Conservation (phyloP, 805 yeast species). For the Sporopachydermia lactativora region DNA sequence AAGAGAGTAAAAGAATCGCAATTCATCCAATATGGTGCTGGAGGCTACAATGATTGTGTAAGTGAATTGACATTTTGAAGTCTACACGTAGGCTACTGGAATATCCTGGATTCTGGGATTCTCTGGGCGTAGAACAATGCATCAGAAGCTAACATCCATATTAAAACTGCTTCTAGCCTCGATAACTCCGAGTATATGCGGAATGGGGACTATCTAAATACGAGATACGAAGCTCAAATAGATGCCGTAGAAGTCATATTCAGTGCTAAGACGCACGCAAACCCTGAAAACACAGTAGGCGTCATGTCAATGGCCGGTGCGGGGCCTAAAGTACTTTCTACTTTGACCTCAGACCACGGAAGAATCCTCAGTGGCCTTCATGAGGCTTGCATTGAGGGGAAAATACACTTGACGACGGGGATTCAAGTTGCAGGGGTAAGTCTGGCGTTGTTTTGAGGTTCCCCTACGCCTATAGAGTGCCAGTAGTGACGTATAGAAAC, state of each 20-base stretch:
- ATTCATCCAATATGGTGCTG: conserved; percentile 52
- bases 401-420: conserved; percentile 58
- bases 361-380: conserved; percentile 75
- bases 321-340: conserved; percentile 77
- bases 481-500: no score
- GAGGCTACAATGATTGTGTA: conserved; percentile 90
- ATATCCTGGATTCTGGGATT: not conserved
- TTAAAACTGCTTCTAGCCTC: conserved; percentile 23
- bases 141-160: no score
- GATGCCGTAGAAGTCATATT: conserved; percentile 83
- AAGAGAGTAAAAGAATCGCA: not conserved
- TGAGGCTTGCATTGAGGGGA: conserved; percentile 57
- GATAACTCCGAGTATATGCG: conserved; percentile 95
- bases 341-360: conserved; percentile 79
- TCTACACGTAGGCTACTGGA: not conserved
- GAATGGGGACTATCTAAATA: conserved; percentile 85
- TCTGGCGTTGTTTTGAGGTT: no score
- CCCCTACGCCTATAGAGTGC: no score
- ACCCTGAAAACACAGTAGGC: conserved; percentile 93
- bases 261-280: conserved; percentile 70
- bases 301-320: conserved; percentile 74
- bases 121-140: no score
- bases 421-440: conserved; percentile 72
- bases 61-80: conserved; percentile 7
- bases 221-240: conserved; percentile 83